Evolutionary conservation across 805 yeast species (phyloP).

Genomic region (Ascoidea rubescens): DNA sequence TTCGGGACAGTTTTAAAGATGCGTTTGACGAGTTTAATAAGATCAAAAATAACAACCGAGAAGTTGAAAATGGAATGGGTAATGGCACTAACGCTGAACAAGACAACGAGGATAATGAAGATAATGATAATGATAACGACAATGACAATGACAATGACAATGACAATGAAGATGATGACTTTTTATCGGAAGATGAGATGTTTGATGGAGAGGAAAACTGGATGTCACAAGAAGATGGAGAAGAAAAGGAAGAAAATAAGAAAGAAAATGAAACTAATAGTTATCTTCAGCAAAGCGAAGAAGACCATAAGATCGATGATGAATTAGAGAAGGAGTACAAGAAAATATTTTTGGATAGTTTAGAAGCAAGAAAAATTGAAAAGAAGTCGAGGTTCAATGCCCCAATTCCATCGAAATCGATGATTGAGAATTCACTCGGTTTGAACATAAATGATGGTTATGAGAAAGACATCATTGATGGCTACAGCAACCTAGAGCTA

Average conservation of each 20-base stretch:
- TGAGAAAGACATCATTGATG: neutral
- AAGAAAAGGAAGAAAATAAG: slow-evolving; percentile 15
- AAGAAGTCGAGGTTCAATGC: slow-evolving; percentile 16
- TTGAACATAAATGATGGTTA: too few relatives aligned
- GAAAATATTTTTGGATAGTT: slow-evolving; percentile 35
- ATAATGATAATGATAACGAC: slow-evolving; percentile 14
- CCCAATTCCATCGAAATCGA: slow-evolving; percentile 11
- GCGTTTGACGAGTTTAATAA: slow-evolving; percentile 26
- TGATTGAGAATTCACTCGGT: neutral
- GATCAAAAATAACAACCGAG: slow-evolving; percentile 12
- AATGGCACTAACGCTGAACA: neutral
- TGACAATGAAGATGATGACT: slow-evolving; percentile 2
- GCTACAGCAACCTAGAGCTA: too few relatives aligned
- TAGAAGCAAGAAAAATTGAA: slow-evolving; percentile 23
- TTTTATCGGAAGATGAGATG: slow-evolving; percentile 10
- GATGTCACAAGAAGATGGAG: slow-evolving; percentile 14
- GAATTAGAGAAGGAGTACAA: slow-evolving; percentile 46
- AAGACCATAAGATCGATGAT: slow-evolving; percentile 31
- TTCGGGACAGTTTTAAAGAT: slow-evolving; percentile 25
- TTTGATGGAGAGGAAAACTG: slow-evolving; percentile 17
- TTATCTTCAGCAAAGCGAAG: slow-evolving; percentile 14
- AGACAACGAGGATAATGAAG: slow-evolving; percentile 13
- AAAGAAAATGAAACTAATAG: slow-evolving; percentile 14
- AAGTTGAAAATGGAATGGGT: slow-evolving; percentile 5
- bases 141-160: slow-evolving; percentile 3